phyloP scores from a whole-genome alignment of 768 basidiomycete genomes.

The Fistulinella prunicolor region DNA sequence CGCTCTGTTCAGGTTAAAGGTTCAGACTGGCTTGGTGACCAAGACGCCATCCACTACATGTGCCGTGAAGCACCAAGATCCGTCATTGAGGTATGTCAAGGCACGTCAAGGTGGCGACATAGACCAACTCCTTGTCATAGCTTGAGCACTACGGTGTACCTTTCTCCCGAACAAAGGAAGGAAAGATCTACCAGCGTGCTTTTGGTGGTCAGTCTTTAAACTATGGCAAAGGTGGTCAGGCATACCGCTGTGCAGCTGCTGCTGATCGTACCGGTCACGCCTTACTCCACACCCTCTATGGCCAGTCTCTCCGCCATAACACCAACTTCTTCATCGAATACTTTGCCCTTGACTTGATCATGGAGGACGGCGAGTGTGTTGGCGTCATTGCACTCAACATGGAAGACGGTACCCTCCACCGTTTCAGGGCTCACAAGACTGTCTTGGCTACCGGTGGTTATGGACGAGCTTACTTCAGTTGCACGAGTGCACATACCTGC shows the following conservation, averaged over 20 bases:
- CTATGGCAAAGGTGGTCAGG: slow-evolving; percentile 97
- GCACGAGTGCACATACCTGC: slow-evolving; percentile 98
- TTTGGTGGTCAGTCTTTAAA: slow-evolving; percentile 98
- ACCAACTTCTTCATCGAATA: slow-evolving; percentile 99
- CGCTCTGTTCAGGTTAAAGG: slow-evolving; percentile 81
- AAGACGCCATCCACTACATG: slow-evolving; percentile 99
- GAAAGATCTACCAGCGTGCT: slow-evolving; percentile 99
- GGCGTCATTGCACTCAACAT: slow-evolving; percentile 99
- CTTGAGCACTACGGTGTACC: slow-evolving; percentile 98
- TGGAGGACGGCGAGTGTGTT: slow-evolving; percentile 98
- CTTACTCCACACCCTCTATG: slow-evolving; percentile 97
- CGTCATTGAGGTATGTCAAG: slow-evolving; percentile 73
- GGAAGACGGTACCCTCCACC: slow-evolving; percentile 98
- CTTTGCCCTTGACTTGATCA: slow-evolving; percentile 98
- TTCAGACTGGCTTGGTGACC: slow-evolving; percentile 99
- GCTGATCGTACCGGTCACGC: slow-evolving; percentile 99
- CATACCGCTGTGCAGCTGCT: slow-evolving; percentile 97
- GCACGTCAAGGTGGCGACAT: background rate
- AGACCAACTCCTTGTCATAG: slow-evolving; percentile 38
- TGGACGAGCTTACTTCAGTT: slow-evolving; percentile 96
- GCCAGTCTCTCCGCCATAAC: slow-evolving; percentile 97
- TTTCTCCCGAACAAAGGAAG: slow-evolving; percentile 97
- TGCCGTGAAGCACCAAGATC: slow-evolving; percentile 93
- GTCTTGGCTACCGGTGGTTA: slow-evolving; percentile 98
- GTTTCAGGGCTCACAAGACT: slow-evolving; percentile 98